Conservation (phyloP, 148 eudicot genomes). For the Camellia sinensis region DNA sequence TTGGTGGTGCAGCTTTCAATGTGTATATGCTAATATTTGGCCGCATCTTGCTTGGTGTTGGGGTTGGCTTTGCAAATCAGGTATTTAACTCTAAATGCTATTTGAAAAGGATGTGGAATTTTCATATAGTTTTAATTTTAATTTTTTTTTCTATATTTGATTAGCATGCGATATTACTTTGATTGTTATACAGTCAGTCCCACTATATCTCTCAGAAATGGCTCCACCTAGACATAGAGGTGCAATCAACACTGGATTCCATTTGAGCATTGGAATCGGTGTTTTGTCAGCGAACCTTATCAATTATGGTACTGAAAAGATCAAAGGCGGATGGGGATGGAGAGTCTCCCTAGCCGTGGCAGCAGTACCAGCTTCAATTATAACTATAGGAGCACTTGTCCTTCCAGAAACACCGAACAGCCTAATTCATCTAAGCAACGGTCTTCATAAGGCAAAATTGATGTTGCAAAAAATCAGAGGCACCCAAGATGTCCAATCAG, state of each 20-base stretch:
- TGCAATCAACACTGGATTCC: conserved; percentile 24
- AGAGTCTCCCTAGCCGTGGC: conserved; percentile 22
- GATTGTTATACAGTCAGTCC: conserved; percentile 14
- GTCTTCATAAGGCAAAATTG: conserved; percentile 26
- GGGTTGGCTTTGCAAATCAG: conserved; percentile 18
- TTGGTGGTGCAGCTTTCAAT: conserved; percentile 24
- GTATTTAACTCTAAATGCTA: neutral
- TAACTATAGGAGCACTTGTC: conserved; percentile 32
- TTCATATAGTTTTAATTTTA: neutral
- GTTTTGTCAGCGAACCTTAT: conserved; percentile 34
- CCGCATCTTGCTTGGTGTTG: conserved; percentile 20
- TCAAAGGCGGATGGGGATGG: conserved; percentile 39
- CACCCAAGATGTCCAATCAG: conserved; percentile 32
- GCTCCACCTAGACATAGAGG: conserved; percentile 38
- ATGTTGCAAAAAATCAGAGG: conserved; percentile 37
- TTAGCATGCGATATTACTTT: neutral
- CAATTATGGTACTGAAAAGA: conserved; percentile 40
- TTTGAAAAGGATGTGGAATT: neutral
- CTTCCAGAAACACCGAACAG: conserved; percentile 47
- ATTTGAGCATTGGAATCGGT: conserved; percentile 10
- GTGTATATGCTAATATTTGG: conserved; percentile 26
- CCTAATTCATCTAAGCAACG: conserved; percentile 32
- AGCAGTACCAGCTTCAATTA: conserved; percentile 28
- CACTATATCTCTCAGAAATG: conserved; percentile 37
- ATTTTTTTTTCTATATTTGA: neutral